A percentile compares a stretch with the other conserved stretches of the same genome.
These are phyloP conservation scores for Septoria linicola DNA, from an alignment of 2,329 filamentous ascomycete genomes.

Conservation along the genomic window DNA sequence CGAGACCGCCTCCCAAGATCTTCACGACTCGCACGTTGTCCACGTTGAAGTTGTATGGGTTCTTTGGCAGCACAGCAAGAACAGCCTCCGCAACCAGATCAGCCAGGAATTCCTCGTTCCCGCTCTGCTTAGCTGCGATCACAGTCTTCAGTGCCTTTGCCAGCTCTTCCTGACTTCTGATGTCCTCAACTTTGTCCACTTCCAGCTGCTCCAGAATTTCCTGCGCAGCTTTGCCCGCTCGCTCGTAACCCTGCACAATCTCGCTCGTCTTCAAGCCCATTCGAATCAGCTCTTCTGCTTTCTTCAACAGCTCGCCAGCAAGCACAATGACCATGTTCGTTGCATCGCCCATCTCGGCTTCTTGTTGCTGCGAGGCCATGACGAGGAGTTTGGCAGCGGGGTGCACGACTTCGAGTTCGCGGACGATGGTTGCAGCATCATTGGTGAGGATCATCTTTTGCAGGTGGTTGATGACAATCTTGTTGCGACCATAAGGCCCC, in stretches of 20 bases:
- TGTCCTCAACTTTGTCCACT: slow-evolving; percentile 85
- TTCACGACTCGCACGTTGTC: slow-evolving; percentile 99
- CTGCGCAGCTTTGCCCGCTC: slow-evolving; percentile 84
- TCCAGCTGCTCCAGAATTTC: slow-evolving; percentile 77
- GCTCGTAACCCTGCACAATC: slow-evolving; percentile 93
- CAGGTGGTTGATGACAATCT: slow-evolving; percentile 99
- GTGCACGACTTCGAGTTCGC: slow-evolving; percentile 97
- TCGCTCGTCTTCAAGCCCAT: slow-evolving; percentile 99
- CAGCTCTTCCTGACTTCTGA: slow-evolving; percentile 77
- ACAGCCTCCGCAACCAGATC: slow-evolving; percentile 80
- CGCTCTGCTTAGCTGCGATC: slow-evolving; percentile 93
- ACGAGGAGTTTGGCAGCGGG: slow-evolving; percentile 95
- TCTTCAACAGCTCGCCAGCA: slow-evolving; percentile 90
- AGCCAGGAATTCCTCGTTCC: slow-evolving; percentile 84
- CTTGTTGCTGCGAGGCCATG: slow-evolving; percentile 98
- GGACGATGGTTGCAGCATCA: slow-evolving; percentile 93
- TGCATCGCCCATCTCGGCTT: slow-evolving; percentile 97
- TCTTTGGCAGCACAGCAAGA: slow-evolving; percentile 90
- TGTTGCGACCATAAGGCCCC: slow-evolving; percentile 96
- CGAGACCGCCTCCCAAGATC: slow-evolving; percentile 96
- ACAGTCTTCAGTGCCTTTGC: slow-evolving; percentile 95
- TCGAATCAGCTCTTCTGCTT: slow-evolving; percentile 92
- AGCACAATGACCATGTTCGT: slow-evolving; percentile 97
- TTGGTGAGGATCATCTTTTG: slow-evolving; percentile 99
- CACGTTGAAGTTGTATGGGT: slow-evolving; percentile 93